Evolutionary conservation across 805 yeast species (phyloP).

Genomic region (Kodamaea hsintzibuensis): DNA sequence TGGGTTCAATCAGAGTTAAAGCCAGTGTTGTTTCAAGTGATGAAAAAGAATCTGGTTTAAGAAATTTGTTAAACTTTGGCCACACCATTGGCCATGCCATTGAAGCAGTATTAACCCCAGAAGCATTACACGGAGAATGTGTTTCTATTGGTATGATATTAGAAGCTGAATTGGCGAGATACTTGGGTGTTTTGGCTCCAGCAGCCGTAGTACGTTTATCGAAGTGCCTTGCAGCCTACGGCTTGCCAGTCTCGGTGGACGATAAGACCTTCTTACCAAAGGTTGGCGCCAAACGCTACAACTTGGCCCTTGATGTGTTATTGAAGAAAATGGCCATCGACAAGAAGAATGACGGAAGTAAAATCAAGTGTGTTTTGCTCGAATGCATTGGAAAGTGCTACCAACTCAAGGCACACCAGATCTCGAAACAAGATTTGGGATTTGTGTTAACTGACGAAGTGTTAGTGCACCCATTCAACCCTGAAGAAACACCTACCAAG

Average conservation of each 20-base stretch:
- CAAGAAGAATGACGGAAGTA: constrained; percentile 92
- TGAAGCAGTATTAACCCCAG: constrained; percentile 96
- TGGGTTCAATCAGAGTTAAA: constrained; percentile 85
- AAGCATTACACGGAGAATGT: constrained; percentile 97
- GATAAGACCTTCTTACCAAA: constrained; percentile 68
- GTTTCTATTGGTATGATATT: constrained; percentile 95
- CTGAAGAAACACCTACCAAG: constrained; percentile 32
- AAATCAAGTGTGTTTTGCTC: constrained; percentile 82
- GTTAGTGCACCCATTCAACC: constrained; percentile 58
- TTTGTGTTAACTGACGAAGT: constrained; percentile 83
- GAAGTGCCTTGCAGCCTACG: constrained; percentile 81
- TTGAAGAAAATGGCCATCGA: constrained; percentile 90
- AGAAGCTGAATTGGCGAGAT: constrained; percentile 95
- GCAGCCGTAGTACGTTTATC: constrained; percentile 90
- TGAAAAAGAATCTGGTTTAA: constrained; percentile 91
- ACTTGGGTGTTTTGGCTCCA: constrained; percentile 83
- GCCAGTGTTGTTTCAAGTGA: constrained; percentile 92
- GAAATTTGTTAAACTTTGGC: constrained; percentile 92
- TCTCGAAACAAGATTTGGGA: constrained; percentile 76
- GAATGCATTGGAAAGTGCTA: constrained; percentile 85
- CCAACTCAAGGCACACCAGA: constrained; percentile 84
- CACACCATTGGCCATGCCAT: constrained; percentile 98
- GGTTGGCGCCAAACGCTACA: constrained; percentile 59
- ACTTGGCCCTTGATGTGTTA: constrained; percentile 74
- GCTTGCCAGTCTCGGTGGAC: constrained; percentile 75